phyloP scores from a whole-genome alignment of 176 grass and related monocot genomes.

The bread wheat (Triticum aestivum) region IWGSC_CS_RefSeq_v2.1 NC_057807.1:338294024-338294523 shows the following conservation, averaged over 20 bases:
- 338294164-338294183: not conserved
- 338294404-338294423: not conserved
- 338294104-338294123: not conserved
- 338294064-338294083: not conserved
- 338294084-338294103: not conserved
- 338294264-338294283: not conserved
- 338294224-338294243: not conserved
- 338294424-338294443: not conserved
- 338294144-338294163: too few relatives aligned
- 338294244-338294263: not conserved
- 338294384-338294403: not conserved
- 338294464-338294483: not conserved
- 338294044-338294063: not conserved
- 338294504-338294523: not conserved
- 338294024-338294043: not conserved
- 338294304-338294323: not conserved
- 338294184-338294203: slow-evolving; percentile 28
- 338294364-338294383: not conserved
- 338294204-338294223: not conserved
- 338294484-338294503: not conserved
- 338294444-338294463: not conserved
- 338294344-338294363: not conserved
- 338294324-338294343: not conserved
- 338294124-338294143: not conserved
- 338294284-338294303: slow-evolving; percentile 3